These are phyloP conservation scores for Cadophora luteo-olivacea DNA, from an alignment of 2,329 filamentous ascomycete genomes.

Conservation along the genomic window DNA sequence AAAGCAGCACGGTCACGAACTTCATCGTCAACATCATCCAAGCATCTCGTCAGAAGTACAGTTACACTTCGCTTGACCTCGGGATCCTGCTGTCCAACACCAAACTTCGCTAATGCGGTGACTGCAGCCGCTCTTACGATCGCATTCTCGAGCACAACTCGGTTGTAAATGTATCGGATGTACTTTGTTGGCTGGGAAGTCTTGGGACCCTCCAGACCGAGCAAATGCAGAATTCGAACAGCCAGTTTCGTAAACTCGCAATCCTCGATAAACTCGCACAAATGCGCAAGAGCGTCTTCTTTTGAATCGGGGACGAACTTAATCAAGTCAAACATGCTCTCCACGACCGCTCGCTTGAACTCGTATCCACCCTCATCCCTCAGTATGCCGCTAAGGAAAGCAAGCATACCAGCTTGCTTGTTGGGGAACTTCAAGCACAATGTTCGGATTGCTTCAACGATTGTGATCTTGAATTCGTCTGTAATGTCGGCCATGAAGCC, in stretches of 20 bases:
- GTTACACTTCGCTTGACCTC: conserved; percentile 96
- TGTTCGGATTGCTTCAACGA: conserved; percentile 96
- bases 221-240: conserved; percentile 90
- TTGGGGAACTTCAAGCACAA: conserved; percentile 96
- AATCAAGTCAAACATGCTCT: conserved; percentile 99
- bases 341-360: conserved; percentile 96
- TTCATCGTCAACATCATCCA: conserved; percentile 98
- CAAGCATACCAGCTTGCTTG: conserved; percentile 97
- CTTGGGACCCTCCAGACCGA: conserved; percentile 93
- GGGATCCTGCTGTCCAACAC: conserved; percentile 92
- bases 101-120: conserved; percentile 95
- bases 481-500: conserved; percentile 99
- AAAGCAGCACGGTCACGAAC: conserved; percentile 94
- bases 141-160: conserved; percentile 95
- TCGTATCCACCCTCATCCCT: conserved; percentile 97
- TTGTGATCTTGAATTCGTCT: conserved; percentile 99
- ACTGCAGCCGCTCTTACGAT: conserved; percentile 95
- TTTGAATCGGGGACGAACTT: conserved; percentile 94
- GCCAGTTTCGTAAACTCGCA: conserved; percentile 99
- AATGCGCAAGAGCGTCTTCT: conserved; percentile 84
- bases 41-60: conserved; percentile 88
- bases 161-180: conserved; percentile 99
- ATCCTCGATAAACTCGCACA: conserved; percentile 99
- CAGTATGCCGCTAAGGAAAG: conserved; percentile 95
- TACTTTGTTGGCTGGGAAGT: conserved; percentile 97